Base-by-base conservation (phyloP, 164 flowering plant species). In the Liquidambar formosana region DNA sequence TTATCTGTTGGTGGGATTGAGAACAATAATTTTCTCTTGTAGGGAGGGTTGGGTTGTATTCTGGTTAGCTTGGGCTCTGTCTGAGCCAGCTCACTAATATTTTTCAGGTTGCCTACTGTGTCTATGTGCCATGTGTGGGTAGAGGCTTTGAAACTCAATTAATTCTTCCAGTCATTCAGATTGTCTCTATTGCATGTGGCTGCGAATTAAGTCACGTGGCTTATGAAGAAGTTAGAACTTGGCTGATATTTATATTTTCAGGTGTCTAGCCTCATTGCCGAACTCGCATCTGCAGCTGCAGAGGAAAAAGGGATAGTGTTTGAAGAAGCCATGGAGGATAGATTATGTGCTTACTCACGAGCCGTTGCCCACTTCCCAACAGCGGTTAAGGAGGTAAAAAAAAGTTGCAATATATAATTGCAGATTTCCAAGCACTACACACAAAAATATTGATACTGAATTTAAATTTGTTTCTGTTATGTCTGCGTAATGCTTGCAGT, bases 331-430 rank as follows among this genome's bases (percentile, higher is more conserved):
- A 83, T 87, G 73, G 91, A 83, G 66, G 95, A 90, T 8, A 84
- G 98, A 68, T 71, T 96, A 72, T 91, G 97, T 79, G 97, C 99
- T 46, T 96, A 96, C 79, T 86, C 99, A 1, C 78, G 98, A 48
- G 88, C 98, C 45, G 99, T 96, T 48, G 86, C 95, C 9, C 96
- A 96, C 70, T 96, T 93, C 64, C 99, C 98, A 25, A 96, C 97
- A 1, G 98, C 97, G 4, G 97, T 91, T 58, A 96, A 93, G 73
- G 99, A 96, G 96, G 99, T 95, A 76, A 49, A 41, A 15, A 33
- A 2, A n/a, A n/a, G n/a, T n/a, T n/a, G n/a, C n/a, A n/a, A n/a
- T n/a, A n/a, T n/a, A n/a, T n/a, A n/a, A 33, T 2, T 33, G 41
- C 41, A 33, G 6, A 33, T 33, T 33, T 6, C 41, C 41, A 33